Conservation (phyloP, 2,329 filamentous ascomycete species). For the Xylaria sp. region DNA sequence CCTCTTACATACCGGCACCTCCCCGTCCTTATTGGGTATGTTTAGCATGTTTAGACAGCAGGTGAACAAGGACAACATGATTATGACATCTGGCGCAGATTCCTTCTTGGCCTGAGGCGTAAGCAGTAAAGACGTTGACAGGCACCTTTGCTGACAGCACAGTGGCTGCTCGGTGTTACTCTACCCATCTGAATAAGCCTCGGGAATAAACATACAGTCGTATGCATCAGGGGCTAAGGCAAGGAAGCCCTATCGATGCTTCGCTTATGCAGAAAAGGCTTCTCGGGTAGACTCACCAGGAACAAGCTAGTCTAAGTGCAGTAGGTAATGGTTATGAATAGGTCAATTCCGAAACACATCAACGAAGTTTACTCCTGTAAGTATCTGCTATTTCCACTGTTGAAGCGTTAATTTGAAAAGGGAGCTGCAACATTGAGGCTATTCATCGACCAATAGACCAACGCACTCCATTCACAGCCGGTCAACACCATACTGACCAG, state of each 20-base stretch:
- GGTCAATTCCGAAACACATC: constrained; percentile 1
- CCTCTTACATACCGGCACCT: neutral
- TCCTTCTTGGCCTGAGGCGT: constrained; percentile 4
- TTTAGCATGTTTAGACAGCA: neutral
- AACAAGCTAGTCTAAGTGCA: constrained; percentile 1
- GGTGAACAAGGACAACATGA: neutral
- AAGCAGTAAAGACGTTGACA: neutral
- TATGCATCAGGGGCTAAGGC: constrained; percentile 9
- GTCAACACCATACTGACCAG: neutral
- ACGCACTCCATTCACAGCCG: neutral
- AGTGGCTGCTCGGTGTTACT: constrained; percentile 1
- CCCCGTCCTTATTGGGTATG: constrained; percentile 2
- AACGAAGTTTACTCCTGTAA: neutral
- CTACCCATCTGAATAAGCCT: constrained; percentile 3
- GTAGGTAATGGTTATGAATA: neutral
- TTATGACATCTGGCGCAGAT: neutral
- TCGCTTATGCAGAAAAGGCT: constrained; percentile 32
- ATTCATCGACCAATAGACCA: neutral
- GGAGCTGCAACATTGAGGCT: neutral
- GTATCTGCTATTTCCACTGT: neutral
- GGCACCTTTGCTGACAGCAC: neutral
- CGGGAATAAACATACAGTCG: neutral
- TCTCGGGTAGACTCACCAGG: constrained; percentile 12
- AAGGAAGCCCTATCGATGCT: constrained; percentile 27
- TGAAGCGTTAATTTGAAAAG: neutral